phyloP scores from a whole-genome alignment of 768 basidiomycete species.

The Serendipita vermifera region DNA sequence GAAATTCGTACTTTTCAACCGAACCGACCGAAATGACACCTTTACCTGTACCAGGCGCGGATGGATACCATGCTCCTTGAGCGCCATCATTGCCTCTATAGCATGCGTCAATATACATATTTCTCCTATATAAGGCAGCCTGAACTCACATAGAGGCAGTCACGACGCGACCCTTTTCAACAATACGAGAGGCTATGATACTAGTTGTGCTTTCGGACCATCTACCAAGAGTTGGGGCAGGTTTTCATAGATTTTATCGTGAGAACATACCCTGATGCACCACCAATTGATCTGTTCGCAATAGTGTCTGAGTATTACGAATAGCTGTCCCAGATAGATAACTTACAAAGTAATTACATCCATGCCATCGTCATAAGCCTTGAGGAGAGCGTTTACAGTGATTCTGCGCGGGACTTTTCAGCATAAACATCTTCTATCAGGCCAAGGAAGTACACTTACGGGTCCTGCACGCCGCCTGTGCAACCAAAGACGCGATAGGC shows the following conservation, averaged over 20 bases:
- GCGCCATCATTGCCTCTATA: conserved; percentile 4
- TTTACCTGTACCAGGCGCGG: neutral
- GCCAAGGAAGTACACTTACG: conserved; percentile 19
- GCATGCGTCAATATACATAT: neutral
- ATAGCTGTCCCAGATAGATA: neutral
- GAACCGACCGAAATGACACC: conserved; percentile 10
- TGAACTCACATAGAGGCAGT: conserved; percentile 1
- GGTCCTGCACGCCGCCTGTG: neutral
- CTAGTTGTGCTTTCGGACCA: conserved; percentile 1
- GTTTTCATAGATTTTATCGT: neutral
- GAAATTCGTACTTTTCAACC: conserved; percentile 7
- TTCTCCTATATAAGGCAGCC: neutral
- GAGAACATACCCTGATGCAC: neutral
- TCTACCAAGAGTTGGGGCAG: neutral
- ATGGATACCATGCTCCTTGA: conserved; percentile 5
- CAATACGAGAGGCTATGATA: conserved; percentile 11
- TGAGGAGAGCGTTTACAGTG: conserved; percentile 11
- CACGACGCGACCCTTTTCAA: conserved; percentile 9
- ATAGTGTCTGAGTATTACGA: too few species aligned
- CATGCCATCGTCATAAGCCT: conserved; percentile 19
- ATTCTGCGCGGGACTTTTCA: neutral
- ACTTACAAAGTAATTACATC: conserved; percentile 28
- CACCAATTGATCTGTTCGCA: neutral
- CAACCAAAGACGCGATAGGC: conserved; percentile 19
- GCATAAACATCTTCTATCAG: neutral